Percentiles rank a stretch among this genome's conserved stretches.
phyloP scores from a whole-genome alignment of 306 rosid species.

The Abrus precatorius region DNA sequence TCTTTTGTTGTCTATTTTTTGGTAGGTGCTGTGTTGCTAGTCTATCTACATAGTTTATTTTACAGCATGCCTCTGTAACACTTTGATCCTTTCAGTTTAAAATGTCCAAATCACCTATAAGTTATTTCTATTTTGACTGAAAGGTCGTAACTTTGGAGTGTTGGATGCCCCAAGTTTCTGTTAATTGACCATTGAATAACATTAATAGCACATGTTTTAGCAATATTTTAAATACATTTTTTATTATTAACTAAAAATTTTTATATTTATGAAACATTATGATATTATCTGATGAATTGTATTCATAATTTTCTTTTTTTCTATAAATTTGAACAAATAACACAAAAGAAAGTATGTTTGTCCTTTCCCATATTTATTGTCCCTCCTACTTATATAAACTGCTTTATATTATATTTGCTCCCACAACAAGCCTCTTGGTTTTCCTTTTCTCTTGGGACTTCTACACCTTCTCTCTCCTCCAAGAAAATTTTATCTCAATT shows the following conservation, averaged over 20 bases:
- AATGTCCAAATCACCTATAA: slow-evolving; percentile 61
- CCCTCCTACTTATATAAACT: slow-evolving; percentile 56
- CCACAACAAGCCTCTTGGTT: slow-evolving; percentile 52
- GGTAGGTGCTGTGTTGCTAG: slow-evolving; percentile 5
- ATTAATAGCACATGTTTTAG: background rate
- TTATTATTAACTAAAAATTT: background rate
- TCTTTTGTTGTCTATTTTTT: slow-evolving; percentile 28
- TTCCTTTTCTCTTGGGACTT: slow-evolving; percentile 49
- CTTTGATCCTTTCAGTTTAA: slow-evolving; percentile 51
- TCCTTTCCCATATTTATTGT: slow-evolving; percentile 1
- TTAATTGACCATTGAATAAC: slow-evolving; percentile 44
- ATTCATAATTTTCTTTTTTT: no score
- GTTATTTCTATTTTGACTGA: slow-evolving; percentile 58
- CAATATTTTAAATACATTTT: background rate
- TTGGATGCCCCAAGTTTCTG: slow-evolving; percentile 60
- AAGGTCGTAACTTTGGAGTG: slow-evolving; percentile 54
- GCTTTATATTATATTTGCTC: slow-evolving; percentile 47
- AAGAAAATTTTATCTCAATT: slow-evolving; percentile 28
- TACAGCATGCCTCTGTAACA: slow-evolving; percentile 12
- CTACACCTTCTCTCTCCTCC: slow-evolving; percentile 58
- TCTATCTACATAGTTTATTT: background rate
- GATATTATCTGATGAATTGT: background rate
- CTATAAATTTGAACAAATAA: no score
- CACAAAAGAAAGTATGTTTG: no score
- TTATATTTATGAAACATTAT: no score